These are phyloP conservation scores for Fusarium torulosum DNA, from an alignment of 2,329 filamentous ascomycete species.

Conservation along the genomic window DNA sequence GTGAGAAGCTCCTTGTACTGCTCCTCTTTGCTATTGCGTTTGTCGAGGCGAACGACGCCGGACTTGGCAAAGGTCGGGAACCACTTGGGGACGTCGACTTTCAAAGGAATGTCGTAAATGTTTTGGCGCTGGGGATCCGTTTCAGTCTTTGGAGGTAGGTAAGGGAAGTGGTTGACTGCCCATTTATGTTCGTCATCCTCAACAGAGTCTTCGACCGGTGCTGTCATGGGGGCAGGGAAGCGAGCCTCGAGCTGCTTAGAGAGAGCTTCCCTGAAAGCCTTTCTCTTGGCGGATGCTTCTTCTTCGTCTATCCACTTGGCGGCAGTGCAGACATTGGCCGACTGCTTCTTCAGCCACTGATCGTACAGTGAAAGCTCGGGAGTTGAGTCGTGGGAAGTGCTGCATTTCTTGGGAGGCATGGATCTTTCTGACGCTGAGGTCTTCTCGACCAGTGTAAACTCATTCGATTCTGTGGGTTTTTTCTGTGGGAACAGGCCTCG, in stretches of 20 bases:
- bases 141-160: conserved; percentile 5
- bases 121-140: conserved; percentile 6
- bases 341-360: conserved; percentile 15
- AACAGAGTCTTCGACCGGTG: not conserved
- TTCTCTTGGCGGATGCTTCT: conserved; percentile 12
- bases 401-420: not conserved
- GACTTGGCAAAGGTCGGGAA: conserved; percentile 30
- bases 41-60: conserved; percentile 29
- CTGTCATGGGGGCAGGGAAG: conserved; percentile 7
- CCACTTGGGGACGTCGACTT: conserved; percentile 36
- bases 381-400: not conserved
- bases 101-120: conserved; percentile 6
- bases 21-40: not conserved
- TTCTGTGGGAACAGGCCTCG: not conserved
- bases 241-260: conserved; percentile 18
- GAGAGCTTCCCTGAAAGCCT: conserved; percentile 17
- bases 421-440: not conserved
- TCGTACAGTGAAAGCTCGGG: conserved; percentile 7
- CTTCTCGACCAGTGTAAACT: not conserved
- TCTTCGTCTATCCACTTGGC: conserved; percentile 15
- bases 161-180: conserved; percentile 9
- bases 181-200: not conserved
- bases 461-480: not conserved
- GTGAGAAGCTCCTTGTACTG: conserved; percentile 41
- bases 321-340: conserved; percentile 3